Conservation (phyloP, 129 eudicot species). For the Apium graveolens region DNA sequence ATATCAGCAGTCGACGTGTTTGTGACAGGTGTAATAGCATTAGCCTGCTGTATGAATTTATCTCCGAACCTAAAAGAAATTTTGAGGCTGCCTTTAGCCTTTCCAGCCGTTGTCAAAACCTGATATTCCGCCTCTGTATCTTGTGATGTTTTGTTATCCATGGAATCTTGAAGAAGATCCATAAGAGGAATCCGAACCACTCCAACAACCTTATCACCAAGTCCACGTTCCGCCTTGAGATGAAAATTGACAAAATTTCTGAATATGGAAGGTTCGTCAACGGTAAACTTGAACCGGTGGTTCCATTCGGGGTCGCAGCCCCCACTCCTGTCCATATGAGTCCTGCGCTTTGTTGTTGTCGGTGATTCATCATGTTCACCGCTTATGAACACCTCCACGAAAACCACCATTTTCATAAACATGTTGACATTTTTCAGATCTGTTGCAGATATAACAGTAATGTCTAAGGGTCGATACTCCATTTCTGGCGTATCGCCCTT, state of each 20-base stretch:
- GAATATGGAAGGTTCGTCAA: slow-evolving; percentile 39
- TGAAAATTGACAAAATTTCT: slow-evolving; percentile 30
- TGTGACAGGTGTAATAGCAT: background rate
- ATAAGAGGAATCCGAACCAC: slow-evolving; percentile 45
- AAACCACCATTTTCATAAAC: slow-evolving; percentile 59
- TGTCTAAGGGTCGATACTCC: slow-evolving; percentile 50
- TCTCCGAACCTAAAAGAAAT: slow-evolving; percentile 48
- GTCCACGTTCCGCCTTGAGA: slow-evolving; percentile 32
- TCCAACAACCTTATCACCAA: slow-evolving; percentile 56
- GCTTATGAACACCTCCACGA: slow-evolving; percentile 39
- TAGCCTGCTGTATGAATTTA: slow-evolving; percentile 20
- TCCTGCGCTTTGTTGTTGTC: slow-evolving; percentile 26
- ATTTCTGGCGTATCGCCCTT: slow-evolving; percentile 15
- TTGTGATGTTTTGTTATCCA: background rate
- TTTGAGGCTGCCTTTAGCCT: slow-evolving; percentile 41
- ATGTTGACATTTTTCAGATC: slow-evolving; percentile 44
- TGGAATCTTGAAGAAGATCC: slow-evolving; percentile 31
- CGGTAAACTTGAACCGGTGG: slow-evolving; percentile 33
- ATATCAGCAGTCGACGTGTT: background rate
- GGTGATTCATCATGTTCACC: slow-evolving; percentile 21
- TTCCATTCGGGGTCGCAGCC: slow-evolving; percentile 57
- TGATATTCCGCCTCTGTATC: slow-evolving; percentile 38
- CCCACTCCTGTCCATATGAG: slow-evolving; percentile 36
- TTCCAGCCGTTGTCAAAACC: slow-evolving; percentile 39
- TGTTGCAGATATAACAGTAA: slow-evolving; percentile 52